phyloP scores from a whole-genome alignment of 1,284 basidiomycete genomes.

The Inonotus obliquus region DNA sequence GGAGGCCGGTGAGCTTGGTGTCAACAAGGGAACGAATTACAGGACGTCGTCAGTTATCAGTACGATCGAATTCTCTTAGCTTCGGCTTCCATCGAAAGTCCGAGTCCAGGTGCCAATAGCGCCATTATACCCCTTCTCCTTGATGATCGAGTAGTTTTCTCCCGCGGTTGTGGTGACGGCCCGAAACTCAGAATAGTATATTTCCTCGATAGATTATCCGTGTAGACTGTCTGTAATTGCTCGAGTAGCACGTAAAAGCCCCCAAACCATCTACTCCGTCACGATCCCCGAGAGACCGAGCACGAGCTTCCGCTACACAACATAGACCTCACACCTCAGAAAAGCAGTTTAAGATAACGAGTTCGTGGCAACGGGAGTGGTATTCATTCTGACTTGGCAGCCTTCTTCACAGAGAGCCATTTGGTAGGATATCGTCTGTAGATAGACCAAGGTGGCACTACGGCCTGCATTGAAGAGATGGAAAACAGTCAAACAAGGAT shows the following conservation, averaged over 20 bases:
- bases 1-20: constrained; percentile 1
- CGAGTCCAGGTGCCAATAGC: too few species aligned
- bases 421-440: constrained; percentile 60
- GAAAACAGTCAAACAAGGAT: background rate
- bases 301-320: too few species aligned
- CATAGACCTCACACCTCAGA: background rate
- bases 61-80: background rate
- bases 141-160: too few species aligned
- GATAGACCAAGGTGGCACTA: constrained; percentile 68
- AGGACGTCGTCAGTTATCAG: background rate
- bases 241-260: too few species aligned
- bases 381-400: background rate
- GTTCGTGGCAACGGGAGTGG: background rate
- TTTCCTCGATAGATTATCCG: too few species aligned
- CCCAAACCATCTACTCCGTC: too few species aligned
- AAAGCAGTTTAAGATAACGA: background rate
- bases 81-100: too few species aligned
- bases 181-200: too few species aligned
- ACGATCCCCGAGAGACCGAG: too few species aligned
- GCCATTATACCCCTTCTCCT: too few species aligned
- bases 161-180: too few species aligned
- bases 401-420: constrained; percentile 46
- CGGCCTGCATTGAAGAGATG: constrained; percentile 34
- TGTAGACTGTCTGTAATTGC: too few species aligned
- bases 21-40: constrained; percentile 7